Evolutionary conservation across 192 early-diverging fungal species (phyloP).

Genomic region (Funneliformis geosporum): DNA sequence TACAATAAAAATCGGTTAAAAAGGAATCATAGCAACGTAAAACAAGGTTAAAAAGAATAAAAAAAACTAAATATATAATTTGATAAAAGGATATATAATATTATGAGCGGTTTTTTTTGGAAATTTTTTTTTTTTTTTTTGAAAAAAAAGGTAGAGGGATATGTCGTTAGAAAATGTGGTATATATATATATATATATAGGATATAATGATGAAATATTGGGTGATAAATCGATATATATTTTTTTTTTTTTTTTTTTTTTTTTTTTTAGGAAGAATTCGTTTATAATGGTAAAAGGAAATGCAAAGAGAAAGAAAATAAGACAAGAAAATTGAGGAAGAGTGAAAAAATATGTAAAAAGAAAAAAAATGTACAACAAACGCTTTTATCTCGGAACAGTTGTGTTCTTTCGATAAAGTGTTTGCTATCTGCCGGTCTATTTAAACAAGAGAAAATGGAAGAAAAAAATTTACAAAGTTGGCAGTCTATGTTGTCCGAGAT

Average conservation of each 20-base stretch:
- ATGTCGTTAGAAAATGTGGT: background rate
- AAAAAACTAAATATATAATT: background rate
- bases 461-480: slow-evolving; percentile 18
- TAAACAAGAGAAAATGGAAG: background rate
- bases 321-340: background rate
- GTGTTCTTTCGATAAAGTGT: background rate
- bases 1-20: no score
- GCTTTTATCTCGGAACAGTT: background rate
- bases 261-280: background rate
- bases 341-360: background rate
- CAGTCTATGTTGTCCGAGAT: slow-evolving; percentile 15
- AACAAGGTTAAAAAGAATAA: background rate
- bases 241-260: background rate
- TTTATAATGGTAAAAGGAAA: slow-evolving; percentile 1
- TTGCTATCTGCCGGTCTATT: slow-evolving; percentile 25
- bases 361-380: slow-evolving; percentile 24
- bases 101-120: background rate
- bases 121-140: background rate
- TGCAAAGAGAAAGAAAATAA: background rate
- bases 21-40: background rate
- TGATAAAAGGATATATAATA: slow-evolving; percentile 7
- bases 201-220: background rate
- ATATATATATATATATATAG: slow-evolving; percentile 3
- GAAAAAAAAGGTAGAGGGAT: background rate
- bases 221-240: background rate